phyloP scores from a whole-genome alignment of 1,284 basidiomycete genomes.

The Fistulinella staudtii region DNA sequence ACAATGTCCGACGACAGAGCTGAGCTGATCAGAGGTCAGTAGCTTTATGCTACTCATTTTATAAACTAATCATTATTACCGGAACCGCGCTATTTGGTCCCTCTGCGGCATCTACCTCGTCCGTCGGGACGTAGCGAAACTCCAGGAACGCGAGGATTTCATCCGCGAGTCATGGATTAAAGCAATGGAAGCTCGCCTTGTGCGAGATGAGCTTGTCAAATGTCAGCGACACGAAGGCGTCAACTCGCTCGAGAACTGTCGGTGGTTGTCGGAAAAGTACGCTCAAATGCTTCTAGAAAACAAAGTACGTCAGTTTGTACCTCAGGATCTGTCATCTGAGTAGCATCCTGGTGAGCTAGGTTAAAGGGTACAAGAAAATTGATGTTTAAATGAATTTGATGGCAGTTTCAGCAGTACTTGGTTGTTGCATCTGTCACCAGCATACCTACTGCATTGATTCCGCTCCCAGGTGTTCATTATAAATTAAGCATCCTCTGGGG shows the following conservation, averaged over 20 bases:
- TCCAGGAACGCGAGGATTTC: conserved; percentile 69
- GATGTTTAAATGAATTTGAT: conserved; percentile 29
- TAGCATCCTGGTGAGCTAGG: conserved; percentile 30
- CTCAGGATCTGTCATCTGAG: conserved; percentile 6
- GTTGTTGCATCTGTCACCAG: not conserved
- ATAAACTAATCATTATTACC: too few relatives aligned
- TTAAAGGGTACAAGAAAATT: conserved; percentile 53
- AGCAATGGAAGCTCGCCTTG: conserved; percentile 90
- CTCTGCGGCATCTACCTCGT: too few relatives aligned
- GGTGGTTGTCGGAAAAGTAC: conserved; percentile 84
- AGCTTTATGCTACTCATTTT: too few relatives aligned
- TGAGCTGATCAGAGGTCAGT: conserved; percentile 32
- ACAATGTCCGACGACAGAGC: conserved; percentile 34
- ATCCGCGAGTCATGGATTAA: conserved; percentile 93
- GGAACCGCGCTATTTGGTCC: too few relatives aligned
- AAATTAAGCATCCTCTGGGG: conserved; percentile 9
- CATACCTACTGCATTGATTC: not conserved
- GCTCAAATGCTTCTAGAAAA: conserved; percentile 78
- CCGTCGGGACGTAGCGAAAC: conserved; percentile 43
- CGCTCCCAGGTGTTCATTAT: conserved; percentile 1
- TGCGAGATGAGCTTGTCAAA: conserved; percentile 86
- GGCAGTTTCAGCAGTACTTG: not conserved
- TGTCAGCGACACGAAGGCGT: conserved; percentile 92
- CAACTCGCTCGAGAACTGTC: conserved; percentile 88
- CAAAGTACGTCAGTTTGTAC: conserved; percentile 55